These are phyloP conservation scores for Chaetothyriales sp. DNA, from an alignment of 2,329 filamentous ascomycete species.

Conservation along the genomic window DNA sequence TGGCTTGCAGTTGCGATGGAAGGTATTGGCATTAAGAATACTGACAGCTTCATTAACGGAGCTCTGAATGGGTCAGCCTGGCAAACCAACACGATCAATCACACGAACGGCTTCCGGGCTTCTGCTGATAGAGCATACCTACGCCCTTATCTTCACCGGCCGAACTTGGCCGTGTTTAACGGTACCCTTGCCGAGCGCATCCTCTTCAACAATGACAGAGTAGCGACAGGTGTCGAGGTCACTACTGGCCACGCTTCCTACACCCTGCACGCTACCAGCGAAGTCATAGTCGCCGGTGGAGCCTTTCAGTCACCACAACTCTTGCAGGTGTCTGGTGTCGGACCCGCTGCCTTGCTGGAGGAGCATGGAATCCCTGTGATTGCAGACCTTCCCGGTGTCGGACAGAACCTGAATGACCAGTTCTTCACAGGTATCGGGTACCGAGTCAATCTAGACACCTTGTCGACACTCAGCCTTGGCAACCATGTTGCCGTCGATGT, in stretches of 20 bases:
- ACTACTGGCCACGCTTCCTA: not conserved
- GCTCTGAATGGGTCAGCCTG: not conserved
- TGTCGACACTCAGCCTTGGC: constrained; percentile 1
- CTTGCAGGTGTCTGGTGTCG: constrained; percentile 50
- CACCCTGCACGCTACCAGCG: constrained; percentile 27
- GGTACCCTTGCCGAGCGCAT: constrained; percentile 2
- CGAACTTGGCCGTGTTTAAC: constrained; percentile 8
- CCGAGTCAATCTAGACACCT: not conserved
- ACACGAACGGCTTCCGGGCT: not conserved
- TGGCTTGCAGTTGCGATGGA: not conserved
- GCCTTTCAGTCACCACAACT: constrained; percentile 44
- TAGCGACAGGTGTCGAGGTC: not conserved
- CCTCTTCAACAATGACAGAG: not conserved
- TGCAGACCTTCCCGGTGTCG: constrained; percentile 16
- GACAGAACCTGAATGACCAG: constrained; percentile 16
- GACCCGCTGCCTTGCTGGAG: constrained; percentile 19
- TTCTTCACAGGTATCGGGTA: constrained; percentile 3
- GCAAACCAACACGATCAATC: not conserved
- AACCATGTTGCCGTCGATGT: not conserved
- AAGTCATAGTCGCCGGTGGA: constrained; percentile 48
- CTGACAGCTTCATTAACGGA: not conserved
- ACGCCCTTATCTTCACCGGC: not conserved
- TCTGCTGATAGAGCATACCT: not conserved
- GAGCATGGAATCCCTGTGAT: constrained; percentile 11
- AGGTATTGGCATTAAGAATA: not conserved